These are phyloP conservation scores for Handroanthus guayacan DNA, from an alignment of 257 asterid species.

Conservation along the genomic window DNA sequence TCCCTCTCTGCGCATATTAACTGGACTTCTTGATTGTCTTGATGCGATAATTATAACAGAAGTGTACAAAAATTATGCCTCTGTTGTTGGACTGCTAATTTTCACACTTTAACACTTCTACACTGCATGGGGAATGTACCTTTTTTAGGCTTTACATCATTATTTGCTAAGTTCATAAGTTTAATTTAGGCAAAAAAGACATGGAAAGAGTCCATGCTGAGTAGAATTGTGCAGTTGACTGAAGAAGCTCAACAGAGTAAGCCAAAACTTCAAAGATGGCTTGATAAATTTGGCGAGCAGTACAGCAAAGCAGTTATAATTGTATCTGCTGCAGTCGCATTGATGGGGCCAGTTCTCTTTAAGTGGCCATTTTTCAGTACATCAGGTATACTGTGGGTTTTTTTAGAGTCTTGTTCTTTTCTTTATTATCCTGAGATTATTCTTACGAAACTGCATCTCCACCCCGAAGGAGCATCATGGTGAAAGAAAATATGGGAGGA, in stretches of 20 bases:
- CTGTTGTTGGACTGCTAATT: slow-evolving; percentile 19
- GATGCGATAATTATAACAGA: not conserved
- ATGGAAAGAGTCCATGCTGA: slow-evolving; percentile 95
- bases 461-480: not conserved
- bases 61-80: slow-evolving; percentile 19
- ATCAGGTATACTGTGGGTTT: slow-evolving; percentile 64
- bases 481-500: slow-evolving; percentile 12
- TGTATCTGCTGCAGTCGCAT: slow-evolving; percentile 74
- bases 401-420: slow-evolving; percentile 2
- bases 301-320: slow-evolving; percentile 89
- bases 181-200: slow-evolving; percentile 81
- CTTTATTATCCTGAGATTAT: slow-evolving; percentile 22
- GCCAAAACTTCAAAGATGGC: slow-evolving; percentile 98
- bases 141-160: slow-evolving; percentile 15
- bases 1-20: not conserved
- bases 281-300: slow-evolving; percentile 92
- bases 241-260: slow-evolving; percentile 98
- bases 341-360: slow-evolving; percentile 90
- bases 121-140: slow-evolving; percentile 13
- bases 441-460: not conserved
- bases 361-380: slow-evolving; percentile 94
- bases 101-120: slow-evolving; percentile 12
- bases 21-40: not conserved
- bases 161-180: slow-evolving; percentile 31
- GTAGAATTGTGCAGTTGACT: slow-evolving; percentile 89